These are phyloP conservation scores for Chlamydomonas asymmetrica DNA, from an alignment of 139 green algal species.

Conservation along the genomic window DNA sequence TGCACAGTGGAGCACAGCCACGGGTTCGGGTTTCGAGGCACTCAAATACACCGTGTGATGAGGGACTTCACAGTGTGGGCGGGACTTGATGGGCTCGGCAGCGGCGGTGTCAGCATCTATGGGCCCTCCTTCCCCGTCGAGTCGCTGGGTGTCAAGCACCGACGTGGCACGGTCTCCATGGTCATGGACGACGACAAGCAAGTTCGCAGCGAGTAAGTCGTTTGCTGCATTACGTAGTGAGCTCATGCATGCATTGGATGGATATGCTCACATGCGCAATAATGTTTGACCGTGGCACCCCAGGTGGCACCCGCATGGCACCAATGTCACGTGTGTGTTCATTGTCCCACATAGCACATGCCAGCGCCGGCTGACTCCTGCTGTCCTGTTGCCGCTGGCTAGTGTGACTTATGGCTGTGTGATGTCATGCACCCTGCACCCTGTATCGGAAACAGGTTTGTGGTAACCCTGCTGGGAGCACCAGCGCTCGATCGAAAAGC, in stretches of 20 bases:
- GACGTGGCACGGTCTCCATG: constrained; percentile 24
- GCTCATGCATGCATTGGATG: neutral
- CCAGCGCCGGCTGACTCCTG: neutral
- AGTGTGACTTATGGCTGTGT: no score
- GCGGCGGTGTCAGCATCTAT: constrained; percentile 17
- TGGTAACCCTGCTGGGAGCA: constrained; percentile 19
- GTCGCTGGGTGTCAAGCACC: constrained; percentile 7
- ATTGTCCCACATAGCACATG: neutral
- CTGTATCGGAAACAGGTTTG: no score
- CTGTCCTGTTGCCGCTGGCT: no score
- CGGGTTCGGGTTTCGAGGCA: constrained; percentile 26
- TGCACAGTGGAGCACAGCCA: constrained; percentile 5
- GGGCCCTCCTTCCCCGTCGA: constrained; percentile 8
- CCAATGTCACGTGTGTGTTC: neutral
- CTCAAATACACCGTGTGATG: constrained; percentile 18
- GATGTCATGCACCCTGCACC: no score
- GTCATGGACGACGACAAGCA: constrained; percentile 19
- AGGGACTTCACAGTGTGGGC: constrained; percentile 11
- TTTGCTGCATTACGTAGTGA: neutral
- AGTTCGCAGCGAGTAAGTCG: constrained; percentile 19
- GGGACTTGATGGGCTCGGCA: constrained; percentile 23
- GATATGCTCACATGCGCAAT: neutral
- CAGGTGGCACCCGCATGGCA: neutral
- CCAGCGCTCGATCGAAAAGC: constrained; percentile 16
- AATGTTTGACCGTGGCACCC: neutral